Conservation (phyloP, 345 rosid species). For the Euphorbia lathyris region DNA sequence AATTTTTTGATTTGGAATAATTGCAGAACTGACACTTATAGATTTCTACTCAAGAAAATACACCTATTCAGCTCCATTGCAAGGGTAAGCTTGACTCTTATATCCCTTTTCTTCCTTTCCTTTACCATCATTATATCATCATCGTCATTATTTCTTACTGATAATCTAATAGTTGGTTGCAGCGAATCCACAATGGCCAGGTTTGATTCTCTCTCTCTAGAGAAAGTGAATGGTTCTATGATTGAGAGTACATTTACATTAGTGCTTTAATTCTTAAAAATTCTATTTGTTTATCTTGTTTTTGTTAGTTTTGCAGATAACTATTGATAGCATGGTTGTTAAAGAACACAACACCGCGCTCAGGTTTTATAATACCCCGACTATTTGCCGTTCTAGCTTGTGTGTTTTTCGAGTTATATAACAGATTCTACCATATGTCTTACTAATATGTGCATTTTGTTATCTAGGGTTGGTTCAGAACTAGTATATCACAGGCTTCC, state of each 20-base stretch:
- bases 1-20: not conserved
- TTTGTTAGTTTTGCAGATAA: constrained; percentile 47
- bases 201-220: constrained; percentile 27
- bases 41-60: constrained; percentile 65
- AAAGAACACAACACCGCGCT: constrained; percentile 50
- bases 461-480: constrained; percentile 50
- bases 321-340: constrained; percentile 51
- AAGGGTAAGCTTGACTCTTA: constrained; percentile 45
- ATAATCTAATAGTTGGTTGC: constrained; percentile 65
- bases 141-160: constrained; percentile 10
- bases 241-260: not conserved
- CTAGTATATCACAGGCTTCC: constrained; percentile 79
- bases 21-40: constrained; percentile 44
- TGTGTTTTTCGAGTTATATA: not conserved
- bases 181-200: constrained; percentile 81
- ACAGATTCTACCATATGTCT: not conserved
- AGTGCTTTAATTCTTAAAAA: not conserved
- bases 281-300: constrained; percentile 3
- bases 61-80: constrained; percentile 72
- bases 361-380: constrained; percentile 35
- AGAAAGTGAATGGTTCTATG: not conserved
- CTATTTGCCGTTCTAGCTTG: not conserved
- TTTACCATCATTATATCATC: not conserved
- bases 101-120: not conserved
- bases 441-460: constrained; percentile 3